Evolutionary conservation across 352 stramenopile genomes (phyloP), one percentile per base, ranked within the genome.

Genomic region (Globisporangium nagaii): DNA sequence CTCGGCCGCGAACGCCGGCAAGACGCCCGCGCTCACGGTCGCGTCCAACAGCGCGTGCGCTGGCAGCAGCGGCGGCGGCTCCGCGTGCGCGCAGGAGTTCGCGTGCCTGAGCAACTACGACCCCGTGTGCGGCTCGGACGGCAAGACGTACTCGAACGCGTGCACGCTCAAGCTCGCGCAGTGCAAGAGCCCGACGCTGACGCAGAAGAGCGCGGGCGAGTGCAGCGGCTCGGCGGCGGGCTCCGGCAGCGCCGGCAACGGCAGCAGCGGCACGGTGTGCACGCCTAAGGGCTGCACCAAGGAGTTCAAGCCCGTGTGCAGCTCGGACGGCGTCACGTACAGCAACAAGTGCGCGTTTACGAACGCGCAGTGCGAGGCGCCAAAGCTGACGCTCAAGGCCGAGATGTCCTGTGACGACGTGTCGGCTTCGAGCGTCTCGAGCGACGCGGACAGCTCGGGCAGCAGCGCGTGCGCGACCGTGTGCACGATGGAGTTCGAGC

Each of bases 91-190:
- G 20, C 39, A 45, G 39, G 39, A 45, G 39, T n/a, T 28, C 15
- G 46, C 46, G 20, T 53, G 46, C 24, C 46, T 53, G 31, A 11
- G 19, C 8, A 22, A 22, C 2, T 49, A 41, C 17, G 24, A 39
- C 17, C 45, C 53, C 5, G 66, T 75, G 19, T 75, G 66, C 30
- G 66, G 66, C 30, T 69, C 52, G 36, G 57, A 75, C 39, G 60
- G 60, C 34, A 71, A 69, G 48, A 75, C 66, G 9, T 75, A 75
- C 52, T 34, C 27, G n/a, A 49, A 57, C 30, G 25, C 9, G 3
- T 57, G 50, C 40, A 24, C 39, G 27, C 42, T 57, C 30, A 25
- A 12, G 27, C 37, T 42, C 39, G 50, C 50, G 27, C 25, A 57
- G 37, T 57, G 50, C 30, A 57, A 49, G 28, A 42, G 22, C n/a